Evolutionary conservation across 1,139 yeast species (phyloP), one percentile per base, ranked within the genome.

Genomic region (Debaryomycetaceae sp.): DNA sequence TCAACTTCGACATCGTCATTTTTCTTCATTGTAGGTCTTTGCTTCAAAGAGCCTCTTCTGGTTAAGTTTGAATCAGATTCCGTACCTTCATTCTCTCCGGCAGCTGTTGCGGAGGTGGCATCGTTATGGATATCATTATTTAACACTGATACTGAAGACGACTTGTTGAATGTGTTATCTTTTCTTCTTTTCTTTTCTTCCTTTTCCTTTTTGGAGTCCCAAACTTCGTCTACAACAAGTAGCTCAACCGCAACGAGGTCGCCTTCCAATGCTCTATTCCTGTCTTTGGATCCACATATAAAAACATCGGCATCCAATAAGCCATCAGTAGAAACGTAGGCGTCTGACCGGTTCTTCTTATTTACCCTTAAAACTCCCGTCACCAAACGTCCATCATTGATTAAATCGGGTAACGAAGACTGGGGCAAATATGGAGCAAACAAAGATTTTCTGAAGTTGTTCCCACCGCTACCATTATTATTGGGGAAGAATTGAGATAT

Each of bases 1-100:
- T 92, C 98, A 36, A 92, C 98, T 65, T 92, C 98, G 26, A 92
- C 96, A 58, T 92, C 98, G 59, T 92, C 98, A 57, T 89, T 91
- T 65, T 92, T 92, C 76, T 92, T 92, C 76, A 91, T 94, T n/a
- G 96, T 87, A 32, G 98, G 98, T 55, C 98, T 81, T 65, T 91
- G 97, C 52, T 89, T 87, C 51, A 92, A 75, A 2, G 96, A 87
- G 16, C 97, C 97, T 55, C 87, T 81, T 66, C 98, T 82, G 44
- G 82, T 82, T 38, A 91, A 68, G 5, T 73, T 70, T 2, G 64
- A 48, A 18, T 59, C 55, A 22, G 52, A 55, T 30, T 46, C 50
- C 5, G 54, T 50, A 3, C 57, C 51, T 9, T 42, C 41, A 24
- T 40, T 45, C 6, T 47, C 52, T n/a, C 50, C 53, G 39, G 42